Percentiles rank a stretch among this genome's conserved stretches.
Evolutionary conservation across 805 yeast genomes (phyloP).

Genomic region (Ogataea philodendri): DNA sequence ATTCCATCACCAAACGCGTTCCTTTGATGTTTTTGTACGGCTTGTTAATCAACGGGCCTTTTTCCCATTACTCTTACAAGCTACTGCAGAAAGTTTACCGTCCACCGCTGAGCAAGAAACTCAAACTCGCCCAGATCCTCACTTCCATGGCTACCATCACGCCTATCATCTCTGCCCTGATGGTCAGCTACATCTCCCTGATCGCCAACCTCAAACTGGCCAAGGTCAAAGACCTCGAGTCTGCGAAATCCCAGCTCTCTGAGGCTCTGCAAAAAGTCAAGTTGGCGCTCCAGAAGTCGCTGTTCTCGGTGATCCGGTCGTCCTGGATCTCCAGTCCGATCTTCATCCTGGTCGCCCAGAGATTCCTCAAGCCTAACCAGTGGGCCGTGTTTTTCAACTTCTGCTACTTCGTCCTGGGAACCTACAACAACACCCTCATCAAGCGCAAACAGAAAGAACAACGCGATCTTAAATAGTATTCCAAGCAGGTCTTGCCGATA

Average conservation of each 20-base stretch:
- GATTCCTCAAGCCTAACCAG: slow-evolving; percentile 50
- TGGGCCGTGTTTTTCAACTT: slow-evolving; percentile 66
- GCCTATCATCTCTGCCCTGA: slow-evolving; percentile 49
- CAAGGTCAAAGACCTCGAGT: slow-evolving; percentile 6
- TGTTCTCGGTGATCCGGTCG: slow-evolving; percentile 45
- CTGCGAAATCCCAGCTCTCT: slow-evolving; percentile 17
- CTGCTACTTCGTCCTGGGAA: slow-evolving; percentile 58
- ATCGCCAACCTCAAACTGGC: slow-evolving; percentile 37
- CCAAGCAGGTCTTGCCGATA: slow-evolving; percentile 7
- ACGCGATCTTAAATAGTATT: slow-evolving; percentile 5
- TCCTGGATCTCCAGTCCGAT: slow-evolving; percentile 55
- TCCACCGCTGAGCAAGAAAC: slow-evolving; percentile 38
- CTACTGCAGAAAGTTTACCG: slow-evolving; percentile 44
- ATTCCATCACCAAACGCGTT: slow-evolving; percentile 44
- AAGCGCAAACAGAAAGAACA: slow-evolving; percentile 32
- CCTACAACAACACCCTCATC: slow-evolving; percentile 56
- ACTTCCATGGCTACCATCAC: slow-evolving; percentile 53
- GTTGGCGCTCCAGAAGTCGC: slow-evolving; percentile 41
- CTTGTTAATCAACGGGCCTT: slow-evolving; percentile 52
- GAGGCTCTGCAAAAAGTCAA: slow-evolving; percentile 21
- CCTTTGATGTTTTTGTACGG: slow-evolving; percentile 58
- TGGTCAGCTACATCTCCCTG: slow-evolving; percentile 51
- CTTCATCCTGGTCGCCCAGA: slow-evolving; percentile 55
- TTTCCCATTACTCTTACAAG: slow-evolving; percentile 52
- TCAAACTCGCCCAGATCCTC: slow-evolving; percentile 49